Evolutionary conservation across 2,329 filamentous ascomycete species (phyloP).

Genomic region (Pseudogymnoascus sp.): DNA sequence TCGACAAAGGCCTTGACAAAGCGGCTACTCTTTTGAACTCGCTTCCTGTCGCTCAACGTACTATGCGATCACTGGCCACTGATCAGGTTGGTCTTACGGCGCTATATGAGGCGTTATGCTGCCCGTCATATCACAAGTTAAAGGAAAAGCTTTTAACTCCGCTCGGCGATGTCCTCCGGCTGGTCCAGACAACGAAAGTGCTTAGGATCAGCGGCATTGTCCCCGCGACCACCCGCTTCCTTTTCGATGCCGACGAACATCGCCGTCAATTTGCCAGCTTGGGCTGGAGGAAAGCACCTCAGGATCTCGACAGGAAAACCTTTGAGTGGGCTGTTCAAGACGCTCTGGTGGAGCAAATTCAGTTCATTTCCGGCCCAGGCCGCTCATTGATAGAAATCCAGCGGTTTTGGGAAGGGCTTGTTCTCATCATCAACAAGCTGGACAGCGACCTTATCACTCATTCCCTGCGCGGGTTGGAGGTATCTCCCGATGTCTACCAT

Average conservation of each 20-base stretch:
- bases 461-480: slow-evolving; percentile 71
- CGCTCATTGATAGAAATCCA: slow-evolving; percentile 47
- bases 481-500: slow-evolving; percentile 65
- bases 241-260: slow-evolving; percentile 65
- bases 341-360: slow-evolving; percentile 61
- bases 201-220: slow-evolving; percentile 69
- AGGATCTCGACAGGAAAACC: slow-evolving; percentile 60
- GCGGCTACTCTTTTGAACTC: slow-evolving; percentile 48
- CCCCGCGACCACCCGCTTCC: slow-evolving; percentile 76
- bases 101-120: slow-evolving; percentile 84
- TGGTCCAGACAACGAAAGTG: slow-evolving; percentile 72
- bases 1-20: slow-evolving; percentile 51
- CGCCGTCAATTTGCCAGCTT: slow-evolving; percentile 60
- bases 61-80: slow-evolving; percentile 28
- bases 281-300: slow-evolving; percentile 61
- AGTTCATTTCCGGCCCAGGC: slow-evolving; percentile 42
- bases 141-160: slow-evolving; percentile 22
- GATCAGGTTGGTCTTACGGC: slow-evolving; percentile 62
- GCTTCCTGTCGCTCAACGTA: slow-evolving; percentile 22
- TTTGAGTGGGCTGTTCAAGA: slow-evolving; percentile 85
- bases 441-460: slow-evolving; percentile 69
- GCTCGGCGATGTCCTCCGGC: slow-evolving; percentile 78
- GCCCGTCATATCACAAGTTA: slow-evolving; percentile 64
- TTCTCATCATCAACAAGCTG: slow-evolving; percentile 66
- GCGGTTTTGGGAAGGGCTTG: slow-evolving; percentile 73